A percentile compares a stretch with the other conserved stretches of the same genome.
These are phyloP conservation scores for Coemansia sp. DNA, from an alignment of 192 early-diverging fungal species.

Conservation along the genomic window DNA sequence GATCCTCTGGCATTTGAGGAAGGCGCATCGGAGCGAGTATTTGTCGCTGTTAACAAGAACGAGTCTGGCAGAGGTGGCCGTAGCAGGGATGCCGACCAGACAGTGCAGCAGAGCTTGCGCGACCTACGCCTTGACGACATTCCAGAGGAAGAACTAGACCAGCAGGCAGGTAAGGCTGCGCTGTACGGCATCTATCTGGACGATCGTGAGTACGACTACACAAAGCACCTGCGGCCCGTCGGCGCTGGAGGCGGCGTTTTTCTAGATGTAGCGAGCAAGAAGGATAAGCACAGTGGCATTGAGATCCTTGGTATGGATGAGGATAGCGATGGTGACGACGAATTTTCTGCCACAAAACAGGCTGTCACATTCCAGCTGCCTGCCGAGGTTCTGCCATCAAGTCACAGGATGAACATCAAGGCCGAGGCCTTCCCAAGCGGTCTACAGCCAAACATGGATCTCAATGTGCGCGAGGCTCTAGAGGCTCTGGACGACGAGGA, in stretches of 20 bases:
- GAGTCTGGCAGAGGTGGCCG: neutral
- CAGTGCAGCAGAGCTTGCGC: constrained; percentile 18
- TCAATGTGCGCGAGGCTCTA: constrained; percentile 79
- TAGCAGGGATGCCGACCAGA: constrained; percentile 32
- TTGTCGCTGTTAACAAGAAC: constrained; percentile 61
- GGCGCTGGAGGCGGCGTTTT: constrained; percentile 77
- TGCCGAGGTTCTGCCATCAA: constrained; percentile 71
- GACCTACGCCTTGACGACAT: constrained; percentile 20
- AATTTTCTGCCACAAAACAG: neutral
- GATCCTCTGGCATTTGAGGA: constrained; percentile 88
- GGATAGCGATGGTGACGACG: constrained; percentile 12
- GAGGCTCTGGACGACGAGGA: constrained; percentile 92
- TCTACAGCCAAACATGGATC: constrained; percentile 76
- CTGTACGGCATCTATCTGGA: constrained; percentile 89
- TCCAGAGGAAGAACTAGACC: constrained; percentile 28
- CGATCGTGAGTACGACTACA: constrained; percentile 93
- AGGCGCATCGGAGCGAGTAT: constrained; percentile 71
- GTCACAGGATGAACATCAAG: constrained; percentile 70
- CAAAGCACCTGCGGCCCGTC: constrained; percentile 85
- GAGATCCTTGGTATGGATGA: constrained; percentile 29
- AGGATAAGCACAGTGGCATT: constrained; percentile 57
- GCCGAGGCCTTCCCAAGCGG: constrained; percentile 61
- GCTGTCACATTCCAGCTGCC: constrained; percentile 63
- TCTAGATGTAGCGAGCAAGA: constrained; percentile 60
- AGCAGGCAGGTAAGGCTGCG: constrained; percentile 68